These are phyloP conservation scores for Nyctanthes arbortristis DNA, from an alignment of 257 asterid genomes.

Conservation along the genomic window DNA sequence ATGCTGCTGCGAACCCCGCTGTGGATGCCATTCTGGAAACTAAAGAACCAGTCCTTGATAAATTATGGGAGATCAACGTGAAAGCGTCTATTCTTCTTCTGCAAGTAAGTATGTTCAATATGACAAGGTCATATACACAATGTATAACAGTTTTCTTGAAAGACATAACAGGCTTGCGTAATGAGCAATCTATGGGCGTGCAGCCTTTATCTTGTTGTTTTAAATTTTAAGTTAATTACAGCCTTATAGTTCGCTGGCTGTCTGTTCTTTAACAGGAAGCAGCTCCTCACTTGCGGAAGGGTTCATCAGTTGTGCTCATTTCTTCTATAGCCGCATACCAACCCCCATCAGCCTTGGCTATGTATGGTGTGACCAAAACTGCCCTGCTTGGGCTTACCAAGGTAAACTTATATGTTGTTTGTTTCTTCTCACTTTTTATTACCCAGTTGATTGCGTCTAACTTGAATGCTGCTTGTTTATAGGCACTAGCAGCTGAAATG, in stretches of 20 bases:
- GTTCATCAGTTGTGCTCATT: conserved; percentile 3
- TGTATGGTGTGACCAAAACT: conserved; percentile 6
- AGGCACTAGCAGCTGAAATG: conserved; percentile 95
- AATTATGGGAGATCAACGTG: conserved; percentile 90
- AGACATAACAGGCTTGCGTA: no score
- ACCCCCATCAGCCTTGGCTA: conserved; percentile 4
- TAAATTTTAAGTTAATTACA: no score
- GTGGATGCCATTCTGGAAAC: conserved; percentile 63
- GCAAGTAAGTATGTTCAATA: conserved; percentile 82
- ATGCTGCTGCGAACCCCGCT: conserved; percentile 93
- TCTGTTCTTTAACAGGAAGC: not conserved
- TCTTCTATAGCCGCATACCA: not conserved
- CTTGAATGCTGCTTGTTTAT: conserved; percentile 8
- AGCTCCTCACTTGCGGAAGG: conserved; percentile 4
- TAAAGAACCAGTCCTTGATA: conserved; percentile 79
- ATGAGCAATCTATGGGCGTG: no score
- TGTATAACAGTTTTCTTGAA: no score
- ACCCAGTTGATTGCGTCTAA: not conserved
- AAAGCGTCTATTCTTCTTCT: conserved; percentile 72
- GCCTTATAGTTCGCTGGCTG: not conserved
- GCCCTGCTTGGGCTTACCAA: conserved; percentile 6
- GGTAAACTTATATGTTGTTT: not conserved
- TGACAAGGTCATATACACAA: no score
- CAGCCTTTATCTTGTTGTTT: no score
- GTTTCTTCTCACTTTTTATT: not conserved